These are phyloP conservation scores for Coniosporium apollinis DNA, from an alignment of 495 filamentous ascomycete genomes.

Conservation along the genomic window DNA sequence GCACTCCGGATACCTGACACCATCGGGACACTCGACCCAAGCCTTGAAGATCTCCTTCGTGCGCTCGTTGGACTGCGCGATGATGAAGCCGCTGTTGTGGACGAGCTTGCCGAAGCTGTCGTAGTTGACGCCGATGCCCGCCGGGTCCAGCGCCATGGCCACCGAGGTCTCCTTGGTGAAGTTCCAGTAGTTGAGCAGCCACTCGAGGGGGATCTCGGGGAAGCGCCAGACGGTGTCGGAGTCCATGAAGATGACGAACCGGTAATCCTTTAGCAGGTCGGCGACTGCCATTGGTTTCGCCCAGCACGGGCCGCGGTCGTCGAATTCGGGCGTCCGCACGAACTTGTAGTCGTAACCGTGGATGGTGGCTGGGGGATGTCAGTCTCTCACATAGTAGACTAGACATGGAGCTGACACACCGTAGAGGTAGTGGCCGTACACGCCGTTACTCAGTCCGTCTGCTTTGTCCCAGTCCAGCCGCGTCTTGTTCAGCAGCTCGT, in stretches of 20 bases:
- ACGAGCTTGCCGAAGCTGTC: neutral
- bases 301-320: slow-evolving; percentile 29
- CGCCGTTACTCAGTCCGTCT: neutral
- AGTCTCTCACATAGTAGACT: neutral
- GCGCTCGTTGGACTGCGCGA: neutral
- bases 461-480: neutral
- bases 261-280: slow-evolving; percentile 28
- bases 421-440: neutral
- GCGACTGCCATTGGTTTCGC: slow-evolving; percentile 32
- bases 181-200: slow-evolving; percentile 38
- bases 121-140: slow-evolving; percentile 2
- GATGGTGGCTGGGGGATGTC: slow-evolving; percentile 22
- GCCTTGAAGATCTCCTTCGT: neutral
- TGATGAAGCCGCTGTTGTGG: slow-evolving; percentile 2
- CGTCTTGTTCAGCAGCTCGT: slow-evolving; percentile 1
- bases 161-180: slow-evolving; percentile 26
- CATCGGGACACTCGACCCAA: neutral
- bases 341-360: slow-evolving; percentile 40
- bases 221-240: slow-evolving; percentile 31
- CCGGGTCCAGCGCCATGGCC: slow-evolving; percentile 29
- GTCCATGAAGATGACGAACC: slow-evolving; percentile 34
- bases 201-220: slow-evolving; percentile 34
- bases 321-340: slow-evolving; percentile 19
- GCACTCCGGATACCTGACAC: neutral
- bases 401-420: neutral